These are phyloP conservation scores for Fusarium lyarnte DNA, from an alignment of 2,329 filamentous ascomycete species.

Conservation along the genomic window DNA sequence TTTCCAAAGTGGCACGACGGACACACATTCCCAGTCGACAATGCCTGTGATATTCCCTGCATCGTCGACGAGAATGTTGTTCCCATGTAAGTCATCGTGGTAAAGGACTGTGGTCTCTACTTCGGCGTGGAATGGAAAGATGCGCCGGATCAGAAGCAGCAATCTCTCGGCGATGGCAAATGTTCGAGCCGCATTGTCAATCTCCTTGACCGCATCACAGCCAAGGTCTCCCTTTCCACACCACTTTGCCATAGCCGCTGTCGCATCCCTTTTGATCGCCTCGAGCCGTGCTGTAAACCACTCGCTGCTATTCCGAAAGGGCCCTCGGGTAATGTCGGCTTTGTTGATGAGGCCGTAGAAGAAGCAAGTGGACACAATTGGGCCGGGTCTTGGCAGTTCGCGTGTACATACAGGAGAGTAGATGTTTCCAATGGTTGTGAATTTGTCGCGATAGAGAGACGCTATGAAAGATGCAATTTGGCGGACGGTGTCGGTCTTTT, in stretches of 20 bases:
- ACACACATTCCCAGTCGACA: conserved; percentile 56
- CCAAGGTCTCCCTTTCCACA: background rate
- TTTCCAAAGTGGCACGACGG: conserved; percentile 52
- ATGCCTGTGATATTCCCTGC: conserved; percentile 49
- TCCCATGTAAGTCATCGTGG: conserved; percentile 48
- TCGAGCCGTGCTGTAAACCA: conserved; percentile 48
- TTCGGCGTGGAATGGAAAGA: conserved; percentile 41
- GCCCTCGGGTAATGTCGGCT: conserved; percentile 48
- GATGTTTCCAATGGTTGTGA: conserved; percentile 36
- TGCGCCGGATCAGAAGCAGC: conserved; percentile 40
- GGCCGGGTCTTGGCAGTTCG: conserved; percentile 20
- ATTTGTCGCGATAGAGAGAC: conserved; percentile 38
- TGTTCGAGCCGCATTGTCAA: conserved; percentile 45
- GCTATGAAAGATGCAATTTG: conserved; percentile 10
- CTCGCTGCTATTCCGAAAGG: conserved; percentile 48
- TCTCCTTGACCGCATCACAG: conserved; percentile 41
- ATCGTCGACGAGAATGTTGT: conserved; percentile 54
- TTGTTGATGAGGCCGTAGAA: conserved; percentile 46
- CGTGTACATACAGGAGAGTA: background rate
- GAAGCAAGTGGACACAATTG: conserved; percentile 48
- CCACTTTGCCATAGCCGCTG: background rate
- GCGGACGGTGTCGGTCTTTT: background rate
- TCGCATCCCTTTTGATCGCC: conserved; percentile 5
- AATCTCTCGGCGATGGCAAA: conserved; percentile 42
- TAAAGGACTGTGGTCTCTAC: conserved; percentile 47